Evolutionary conservation across 2,329 filamentous ascomycete species (phyloP), one percentile per base, ranked within the genome.

Genomic region (Aureobasidium mangrovei): DNA sequence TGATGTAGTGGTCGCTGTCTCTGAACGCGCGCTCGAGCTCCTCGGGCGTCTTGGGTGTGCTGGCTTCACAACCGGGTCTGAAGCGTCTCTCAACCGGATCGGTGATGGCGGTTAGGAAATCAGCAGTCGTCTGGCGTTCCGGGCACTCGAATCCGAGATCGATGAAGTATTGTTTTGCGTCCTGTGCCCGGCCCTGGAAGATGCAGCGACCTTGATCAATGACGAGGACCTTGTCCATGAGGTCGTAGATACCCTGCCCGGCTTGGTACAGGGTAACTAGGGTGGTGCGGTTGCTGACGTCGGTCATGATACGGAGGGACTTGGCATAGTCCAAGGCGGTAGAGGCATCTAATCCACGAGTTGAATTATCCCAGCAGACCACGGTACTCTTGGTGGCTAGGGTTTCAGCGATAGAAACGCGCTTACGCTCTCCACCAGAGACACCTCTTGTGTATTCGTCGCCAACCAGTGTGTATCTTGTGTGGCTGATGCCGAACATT

Each of bases 181-280:
- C 73, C n/a, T 72, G 70, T 3, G 77, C 75, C 2, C 77, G 80
- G 0, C 84, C 84, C 63, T 82, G 81, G 69, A 80, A 88, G 53
- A 86, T 78, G 69, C 83, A 81, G 4, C 82, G 80, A 1, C 87
- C 87, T 47, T 80, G 73, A 60, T 91, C 84, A 52, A 91, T 87
- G 24, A 91, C 80, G 48, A 91, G 68, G 2, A 91, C 86, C 68
- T 91, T 91, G 66, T 93, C 87, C 78, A 91, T 87, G 32, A 86
- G 73, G 58, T 83, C 76, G 62, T 85, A 86, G 57, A 86, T 85
- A 26, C 79, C 79, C 64, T 86, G 82, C 53, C 82, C 81, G 1
- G 83, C 83, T 65, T 86, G 84, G 66, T 88, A 88, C 0, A 88
- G 73, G 0, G 85, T 87, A 1, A 86, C 84, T 12, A 86, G 74